Conservation (phyloP, 2,329 filamentous ascomycete genomes). For the Lasiodiplodia sp. region DNA sequence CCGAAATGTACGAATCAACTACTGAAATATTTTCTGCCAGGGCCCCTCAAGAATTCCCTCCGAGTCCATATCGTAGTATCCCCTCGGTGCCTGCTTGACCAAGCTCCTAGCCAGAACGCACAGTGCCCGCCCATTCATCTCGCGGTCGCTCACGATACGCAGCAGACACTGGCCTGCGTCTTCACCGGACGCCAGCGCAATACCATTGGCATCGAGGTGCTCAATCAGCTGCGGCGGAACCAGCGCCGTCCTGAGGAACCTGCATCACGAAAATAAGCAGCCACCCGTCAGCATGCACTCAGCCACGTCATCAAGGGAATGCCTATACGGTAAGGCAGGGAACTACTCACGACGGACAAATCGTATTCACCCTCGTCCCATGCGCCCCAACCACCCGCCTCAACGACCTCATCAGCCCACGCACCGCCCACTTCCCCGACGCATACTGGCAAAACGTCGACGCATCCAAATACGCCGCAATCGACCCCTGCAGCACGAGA, state of each 20-base stretch:
- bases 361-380: constrained; percentile 11
- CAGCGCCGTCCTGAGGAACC: constrained; percentile 5
- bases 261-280: not conserved
- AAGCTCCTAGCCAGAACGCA: not conserved
- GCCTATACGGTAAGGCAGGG: too few relatives aligned
- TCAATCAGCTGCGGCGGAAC: not conserved
- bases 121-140: constrained; percentile 10
- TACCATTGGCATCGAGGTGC: not conserved
- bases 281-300: not conserved
- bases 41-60: not conserved
- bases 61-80: constrained; percentile 12
- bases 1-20: not conserved
- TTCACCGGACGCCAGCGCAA: not conserved
- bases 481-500: constrained; percentile 5
- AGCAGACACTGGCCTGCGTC: constrained; percentile 9
- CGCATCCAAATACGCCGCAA: not conserved
- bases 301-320: not conserved
- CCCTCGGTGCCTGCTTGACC: constrained; percentile 1
- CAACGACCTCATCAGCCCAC: constrained; percentile 4
- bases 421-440: constrained; percentile 10
- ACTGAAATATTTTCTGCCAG: not conserved
- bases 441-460: constrained; percentile 13
- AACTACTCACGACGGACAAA: not conserved
- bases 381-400: not conserved
- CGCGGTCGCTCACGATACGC: constrained; percentile 2